Conservation (phyloP, 73 alveolate species). For the Paramecium bursaria region DNA sequence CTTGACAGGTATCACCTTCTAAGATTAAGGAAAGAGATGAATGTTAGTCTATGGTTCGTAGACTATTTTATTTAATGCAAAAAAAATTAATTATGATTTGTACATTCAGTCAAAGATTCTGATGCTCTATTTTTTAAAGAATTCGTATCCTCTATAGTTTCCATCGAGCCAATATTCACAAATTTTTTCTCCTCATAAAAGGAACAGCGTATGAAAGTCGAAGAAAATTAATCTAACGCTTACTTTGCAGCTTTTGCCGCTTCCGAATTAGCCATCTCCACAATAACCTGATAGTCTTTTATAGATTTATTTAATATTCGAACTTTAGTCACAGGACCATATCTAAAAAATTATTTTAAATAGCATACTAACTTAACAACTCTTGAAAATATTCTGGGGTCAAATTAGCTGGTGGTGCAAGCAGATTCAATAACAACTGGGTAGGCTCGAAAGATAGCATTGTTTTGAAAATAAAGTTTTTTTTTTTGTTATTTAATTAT, state of each 20-base stretch:
- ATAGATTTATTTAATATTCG: slow-evolving; percentile 11
- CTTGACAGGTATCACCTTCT: not conserved
- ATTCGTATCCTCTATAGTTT: slow-evolving; percentile 53
- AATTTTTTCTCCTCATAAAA: slow-evolving; percentile 16
- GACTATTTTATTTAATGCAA: slow-evolving; percentile 4
- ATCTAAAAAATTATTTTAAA: slow-evolving; percentile 40
- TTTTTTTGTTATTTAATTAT: no score
- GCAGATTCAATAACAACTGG: not conserved
- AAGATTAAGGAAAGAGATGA: slow-evolving; percentile 12
- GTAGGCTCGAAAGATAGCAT: slow-evolving; percentile 2
- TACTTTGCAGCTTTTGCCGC: slow-evolving; percentile 49
- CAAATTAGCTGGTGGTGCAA: slow-evolving; percentile 53
- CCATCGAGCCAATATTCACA: slow-evolving; percentile 31
- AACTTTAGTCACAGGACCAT: slow-evolving; percentile 37
- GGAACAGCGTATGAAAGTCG: slow-evolving; percentile 36
- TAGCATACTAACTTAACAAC: slow-evolving; percentile 17
- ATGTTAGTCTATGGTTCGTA: slow-evolving; percentile 1
- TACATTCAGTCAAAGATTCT: slow-evolving; percentile 34
- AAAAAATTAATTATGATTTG: no score
- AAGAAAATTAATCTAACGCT: slow-evolving; percentile 46
- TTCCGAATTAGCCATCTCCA: slow-evolving; percentile 18
- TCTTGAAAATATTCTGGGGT: slow-evolving; percentile 40
- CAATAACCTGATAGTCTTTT: slow-evolving; percentile 38
- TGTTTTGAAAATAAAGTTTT: slow-evolving; percentile 40
- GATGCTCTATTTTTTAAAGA: slow-evolving; percentile 13